Evolutionary conservation across 2,329 filamentous ascomycete species (phyloP).

Genomic region (Penicillium sp.): DNA sequence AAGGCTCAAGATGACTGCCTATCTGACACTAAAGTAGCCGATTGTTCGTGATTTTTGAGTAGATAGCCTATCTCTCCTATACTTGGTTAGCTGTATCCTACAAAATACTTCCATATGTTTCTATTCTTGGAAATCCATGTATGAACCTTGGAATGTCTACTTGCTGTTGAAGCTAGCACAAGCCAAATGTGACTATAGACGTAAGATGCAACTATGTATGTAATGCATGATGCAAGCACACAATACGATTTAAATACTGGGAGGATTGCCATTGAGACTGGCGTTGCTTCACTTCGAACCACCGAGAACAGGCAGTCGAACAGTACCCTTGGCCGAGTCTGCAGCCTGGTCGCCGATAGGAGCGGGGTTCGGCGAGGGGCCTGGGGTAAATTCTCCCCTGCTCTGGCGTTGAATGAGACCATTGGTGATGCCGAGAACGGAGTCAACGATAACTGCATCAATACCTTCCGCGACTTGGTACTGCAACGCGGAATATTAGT

Average conservation of each 20-base stretch:
- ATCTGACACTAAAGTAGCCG: too few relatives aligned
- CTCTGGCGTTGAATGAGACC: slow-evolving; percentile 64
- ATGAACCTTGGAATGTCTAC: neutral
- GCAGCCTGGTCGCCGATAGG: slow-evolving; percentile 8
- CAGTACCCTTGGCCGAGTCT: slow-evolving; percentile 7
- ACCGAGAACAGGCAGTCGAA: slow-evolving; percentile 29
- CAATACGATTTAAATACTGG: neutral
- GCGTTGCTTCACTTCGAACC: neutral
- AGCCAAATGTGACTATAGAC: slow-evolving; percentile 18
- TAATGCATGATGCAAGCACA: slow-evolving; percentile 2
- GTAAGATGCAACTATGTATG: slow-evolving; percentile 15
- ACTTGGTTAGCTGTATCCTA: too few relatives aligned
- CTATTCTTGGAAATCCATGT: too few relatives aligned
- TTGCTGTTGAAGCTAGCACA: slow-evolving; percentile 23
- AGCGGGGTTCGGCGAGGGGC: slow-evolving; percentile 23
- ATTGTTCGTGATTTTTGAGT: too few relatives aligned
- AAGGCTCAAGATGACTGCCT: too few relatives aligned
- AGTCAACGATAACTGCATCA: slow-evolving; percentile 96
- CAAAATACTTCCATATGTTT: too few relatives aligned
- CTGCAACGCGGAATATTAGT: slow-evolving; percentile 42
- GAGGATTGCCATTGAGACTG: neutral
- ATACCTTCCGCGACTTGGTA: slow-evolving; percentile 93
- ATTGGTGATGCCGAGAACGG: slow-evolving; percentile 87
- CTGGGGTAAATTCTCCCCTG: slow-evolving; percentile 26
- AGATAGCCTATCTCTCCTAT: too few relatives aligned